Base-by-base conservation (phyloP, 257 asterid genomes). In the Solanum ahanhuiri region DNA sequence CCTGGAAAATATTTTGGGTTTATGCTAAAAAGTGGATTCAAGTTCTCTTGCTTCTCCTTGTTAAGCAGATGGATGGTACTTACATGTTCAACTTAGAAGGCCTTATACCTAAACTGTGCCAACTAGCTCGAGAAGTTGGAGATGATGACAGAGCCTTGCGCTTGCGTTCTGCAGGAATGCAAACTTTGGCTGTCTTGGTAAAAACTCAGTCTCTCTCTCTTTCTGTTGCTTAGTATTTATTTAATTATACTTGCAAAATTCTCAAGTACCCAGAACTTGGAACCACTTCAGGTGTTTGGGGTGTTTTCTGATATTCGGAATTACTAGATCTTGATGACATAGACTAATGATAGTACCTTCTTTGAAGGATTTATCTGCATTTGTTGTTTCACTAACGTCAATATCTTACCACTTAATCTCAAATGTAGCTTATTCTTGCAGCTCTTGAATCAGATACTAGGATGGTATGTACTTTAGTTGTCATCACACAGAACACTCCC, bases 31-130 rank as follows among this genome's bases (percentile, higher is more conserved):
- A 86, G 31, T 83, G 71, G 28, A 35, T 85, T 43, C 83, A 57
- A 73, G 87, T 73, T 87, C 60, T 48, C 63, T 88, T 69, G 57
- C 84, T 70, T 45, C 37, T 86, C 70, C 60, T 63, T 83, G 22
- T 64, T 43, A 85, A 83, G 88, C 89, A 91, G 93, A 86, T 82
- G 72, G 92, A 91, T 45, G 88, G 92, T 81, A 90, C 92, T 45
- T 85, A 91, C 69, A 90, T 91, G 93, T 91, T 90, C 91, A 91
- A 89, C 91, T 89, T 91, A 87, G 93, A 91, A 86, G 93, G 93
- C 43, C 93, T 91, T 39, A 91, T 91, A 66, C 93, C 93, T 35
- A 91, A 89, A 71, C 72, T 91, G 58, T 90, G 93, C 86, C 91
- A 87, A 85, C 86, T 91, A 35, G 92, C 93, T 69, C 90, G 88